These are phyloP conservation scores for Fomitopsis palustris DNA, from an alignment of 1,284 basidiomycete genomes.

Conservation along the genomic window DNA sequence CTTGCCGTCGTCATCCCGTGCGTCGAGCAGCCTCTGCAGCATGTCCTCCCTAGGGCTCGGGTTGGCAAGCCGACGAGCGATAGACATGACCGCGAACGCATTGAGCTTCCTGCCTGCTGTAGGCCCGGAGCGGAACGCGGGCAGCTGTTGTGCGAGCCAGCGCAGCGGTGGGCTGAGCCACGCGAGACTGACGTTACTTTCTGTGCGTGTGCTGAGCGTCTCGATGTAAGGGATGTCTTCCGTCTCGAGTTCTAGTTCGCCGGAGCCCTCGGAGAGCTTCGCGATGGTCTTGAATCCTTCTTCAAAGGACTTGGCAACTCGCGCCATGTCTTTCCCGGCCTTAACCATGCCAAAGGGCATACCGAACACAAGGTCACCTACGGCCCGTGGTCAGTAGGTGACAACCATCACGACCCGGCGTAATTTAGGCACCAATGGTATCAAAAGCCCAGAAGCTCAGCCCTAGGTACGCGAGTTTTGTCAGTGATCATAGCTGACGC, in stretches of 20 bases:
- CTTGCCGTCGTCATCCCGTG: conserved; percentile 24
- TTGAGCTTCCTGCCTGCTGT: neutral
- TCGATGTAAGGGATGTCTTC: conserved; percentile 10
- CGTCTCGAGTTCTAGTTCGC: conserved; percentile 1
- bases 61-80: conserved; percentile 5
- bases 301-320: conserved; percentile 38
- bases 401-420: neutral
- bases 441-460: conserved; percentile 81
- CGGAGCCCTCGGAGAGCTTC: neutral
- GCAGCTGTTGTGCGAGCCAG: neutral
- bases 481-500: neutral
- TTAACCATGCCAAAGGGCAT: conserved; percentile 84
- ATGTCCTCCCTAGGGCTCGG: conserved; percentile 5
- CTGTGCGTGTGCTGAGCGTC: conserved; percentile 5
- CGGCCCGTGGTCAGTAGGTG: neutral
- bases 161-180: conserved; percentile 3
- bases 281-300: conserved; percentile 7
- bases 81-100: conserved; percentile 7
- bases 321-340: conserved; percentile 67
- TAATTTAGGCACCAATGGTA: conserved; percentile 52
- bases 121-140: neutral
- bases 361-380: conserved; percentile 71
- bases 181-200: conserved; percentile 7
- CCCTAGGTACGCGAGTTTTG: conserved; percentile 16
- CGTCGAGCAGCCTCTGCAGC: conserved; percentile 13